phyloP scores from a whole-genome alignment of 306 rosid species.

The Hippophae gyantsensis region DNA sequence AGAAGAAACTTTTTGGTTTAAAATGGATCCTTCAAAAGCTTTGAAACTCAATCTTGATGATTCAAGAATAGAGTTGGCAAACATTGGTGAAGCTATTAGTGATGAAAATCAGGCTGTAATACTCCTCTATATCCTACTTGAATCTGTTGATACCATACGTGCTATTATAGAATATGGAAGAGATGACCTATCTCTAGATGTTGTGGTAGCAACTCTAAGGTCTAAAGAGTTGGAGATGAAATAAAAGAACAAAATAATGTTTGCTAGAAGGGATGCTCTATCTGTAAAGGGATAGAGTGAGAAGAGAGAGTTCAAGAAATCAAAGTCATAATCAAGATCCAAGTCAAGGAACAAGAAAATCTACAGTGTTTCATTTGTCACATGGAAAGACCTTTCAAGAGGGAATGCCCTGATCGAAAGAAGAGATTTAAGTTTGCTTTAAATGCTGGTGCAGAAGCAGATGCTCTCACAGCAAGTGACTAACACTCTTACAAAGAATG shows the following conservation, averaged over 20 bases:
- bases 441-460: too few relatives aligned
- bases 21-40: neutral
- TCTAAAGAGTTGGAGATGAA: neutral
- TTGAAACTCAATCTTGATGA: neutral
- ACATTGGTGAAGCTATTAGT: neutral
- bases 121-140: neutral
- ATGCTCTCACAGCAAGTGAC: too few relatives aligned
- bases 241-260: neutral
- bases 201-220: neutral
- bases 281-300: neutral
- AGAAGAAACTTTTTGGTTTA: neutral
- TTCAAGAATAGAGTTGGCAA: neutral
- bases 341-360: neutral
- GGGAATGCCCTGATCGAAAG: too few relatives aligned
- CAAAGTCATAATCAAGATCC: neutral
- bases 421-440: too few relatives aligned
- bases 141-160: neutral
- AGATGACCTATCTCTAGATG: neutral
- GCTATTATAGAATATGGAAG: neutral
- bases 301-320: neutral
- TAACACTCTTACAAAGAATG: too few relatives aligned
- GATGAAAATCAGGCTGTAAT: neutral
- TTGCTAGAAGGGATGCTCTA: neutral
- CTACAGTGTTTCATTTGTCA: neutral
- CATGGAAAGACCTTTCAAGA: too few relatives aligned